Base-by-base conservation (phyloP, 225 moss, liverwort and hornwort genomes). In the Marchantia polymorpha region DNA sequence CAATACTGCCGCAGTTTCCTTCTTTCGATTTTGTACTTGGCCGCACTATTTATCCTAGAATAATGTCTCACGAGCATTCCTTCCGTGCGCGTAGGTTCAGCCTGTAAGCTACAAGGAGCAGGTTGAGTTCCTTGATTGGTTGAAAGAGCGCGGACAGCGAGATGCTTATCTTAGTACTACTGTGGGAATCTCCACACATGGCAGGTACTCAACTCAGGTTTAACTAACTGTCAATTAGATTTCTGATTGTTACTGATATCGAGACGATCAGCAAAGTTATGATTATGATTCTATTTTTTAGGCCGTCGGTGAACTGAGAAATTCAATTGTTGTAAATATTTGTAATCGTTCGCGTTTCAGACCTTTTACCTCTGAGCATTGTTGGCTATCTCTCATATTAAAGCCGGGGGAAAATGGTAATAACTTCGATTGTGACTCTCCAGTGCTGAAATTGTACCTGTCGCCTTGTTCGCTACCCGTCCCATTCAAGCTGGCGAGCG, bases 181-280 rank as follows among this genome's bases (percentile, higher is more conserved):
- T 39, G 91, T 92, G 78, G 96, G 94, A 85, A 90, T 89, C 84
- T 94, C 96, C 79, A 74, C 86, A 12, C 89, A 96, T 82, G 96
- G 96, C 87, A 92, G 95, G 95, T 93, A 52, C 12, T 27, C 19
- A 55, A 15, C n/a, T n/a, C 17, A 10, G 10, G 11, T 27, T 27
- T 16, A 19, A 29, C 27, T 58, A 39, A 39, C 5, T 39, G 5
- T 39, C 56, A 19, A 56, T 56, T 56, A 56, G 56, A 56, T 19
- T 12, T 1, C 56, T 12, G 56, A 19, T 56, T 52, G 17, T 46
- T 17, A 76, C 61, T 47, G 19, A 9, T 27, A 13, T 12, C 60
- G 10, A 46, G 60, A 59, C 59, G 19, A 60, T 76, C 22, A 22
- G 27, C 16, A n/a, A 10, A 10, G n/a, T 30, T 25, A 0, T 13